Conservation (phyloP, 2,329 filamentous ascomycete species). For the Calonectria ilicicola region DNA sequence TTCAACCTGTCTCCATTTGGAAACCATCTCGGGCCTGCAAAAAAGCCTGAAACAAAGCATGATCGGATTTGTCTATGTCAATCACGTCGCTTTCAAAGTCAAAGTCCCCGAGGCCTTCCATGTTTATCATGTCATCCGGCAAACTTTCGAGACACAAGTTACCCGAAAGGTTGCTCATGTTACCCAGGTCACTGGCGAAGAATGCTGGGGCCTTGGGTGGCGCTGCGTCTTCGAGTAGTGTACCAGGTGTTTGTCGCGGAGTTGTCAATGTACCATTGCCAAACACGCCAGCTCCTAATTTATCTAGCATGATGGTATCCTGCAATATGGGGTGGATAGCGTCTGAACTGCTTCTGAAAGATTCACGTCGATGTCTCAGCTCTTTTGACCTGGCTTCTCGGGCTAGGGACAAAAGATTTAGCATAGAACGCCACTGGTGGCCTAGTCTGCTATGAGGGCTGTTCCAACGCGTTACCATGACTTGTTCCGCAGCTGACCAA, state of each 20-base stretch:
- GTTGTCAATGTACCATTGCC: neutral
- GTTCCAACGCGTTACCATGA: neutral
- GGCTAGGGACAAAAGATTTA: neutral
- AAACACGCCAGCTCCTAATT: neutral
- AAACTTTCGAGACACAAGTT: neutral
- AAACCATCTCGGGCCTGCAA: neutral
- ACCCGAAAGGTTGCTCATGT: neutral
- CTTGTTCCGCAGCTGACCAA: neutral
- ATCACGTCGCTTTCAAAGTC: neutral
- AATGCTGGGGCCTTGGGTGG: too few relatives aligned
- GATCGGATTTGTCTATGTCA: neutral
- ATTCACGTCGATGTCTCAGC: neutral
- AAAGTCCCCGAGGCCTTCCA: neutral
- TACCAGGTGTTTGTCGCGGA: neutral
- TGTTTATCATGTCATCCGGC: neutral
- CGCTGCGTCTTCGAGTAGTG: neutral
- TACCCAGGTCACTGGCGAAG: neutral
- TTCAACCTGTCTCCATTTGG: neutral
- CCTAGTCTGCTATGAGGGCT: neutral
- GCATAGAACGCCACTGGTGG: neutral
- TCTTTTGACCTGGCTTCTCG: neutral
- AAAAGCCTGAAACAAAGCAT: neutral
- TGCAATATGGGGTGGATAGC: neutral
- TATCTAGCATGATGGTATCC: too few relatives aligned
- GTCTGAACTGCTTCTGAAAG: neutral